Base-by-base conservation (phyloP, 176 grass and related monocot genomes). In the Carex kokanica region DNA sequence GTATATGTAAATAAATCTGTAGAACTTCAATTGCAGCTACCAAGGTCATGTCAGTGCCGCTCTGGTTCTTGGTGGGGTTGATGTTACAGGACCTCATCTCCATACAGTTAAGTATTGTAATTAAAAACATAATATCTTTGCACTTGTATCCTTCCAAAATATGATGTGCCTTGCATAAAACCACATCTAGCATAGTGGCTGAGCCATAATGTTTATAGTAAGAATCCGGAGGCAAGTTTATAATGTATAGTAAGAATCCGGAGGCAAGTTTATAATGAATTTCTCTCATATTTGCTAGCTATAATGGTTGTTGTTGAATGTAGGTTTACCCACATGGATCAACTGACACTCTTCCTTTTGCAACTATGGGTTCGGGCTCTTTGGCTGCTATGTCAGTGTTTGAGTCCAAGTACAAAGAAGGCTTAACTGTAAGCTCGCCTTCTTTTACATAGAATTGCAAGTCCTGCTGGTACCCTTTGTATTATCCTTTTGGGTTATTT, bases 291-390 rank as follows among this genome's bases (percentile, higher is more conserved):
- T 74, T 24, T 61, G 32, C 78, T 25, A 81, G n/a, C 62, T 40
- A 24, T 63, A 47, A 66, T 27, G 27, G 27, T 66, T 45, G 8
- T 6, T 82, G 8, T 66, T 82, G 73, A 60, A 45, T 85, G 61
- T 75, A 98, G 95, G 90, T 98, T 72, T 98, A 93, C 86, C 95
- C 95, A 0, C 95, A 98, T 75, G 95, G 95, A 40, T 98, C 95
- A 67, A 93, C 95, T 17, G 95, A 98, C 55, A 98, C 92, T 20
- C 95, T 98, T 74, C 95, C 95, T 79, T 98, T 98, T 87, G 95
- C 95, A n/a, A 98, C 95, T 0, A 98, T 98, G 95, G 95, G 95
- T 82, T 98, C 95, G 74, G 95, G 95, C n/a, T 98, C 95, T 71
- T 92, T 98, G 80, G 95, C 95, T 64, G 95, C 95, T 61, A 98